These are phyloP conservation scores for Salix arbutifolia DNA, from an alignment of 345 rosid genomes.

Conservation along the genomic window DNA sequence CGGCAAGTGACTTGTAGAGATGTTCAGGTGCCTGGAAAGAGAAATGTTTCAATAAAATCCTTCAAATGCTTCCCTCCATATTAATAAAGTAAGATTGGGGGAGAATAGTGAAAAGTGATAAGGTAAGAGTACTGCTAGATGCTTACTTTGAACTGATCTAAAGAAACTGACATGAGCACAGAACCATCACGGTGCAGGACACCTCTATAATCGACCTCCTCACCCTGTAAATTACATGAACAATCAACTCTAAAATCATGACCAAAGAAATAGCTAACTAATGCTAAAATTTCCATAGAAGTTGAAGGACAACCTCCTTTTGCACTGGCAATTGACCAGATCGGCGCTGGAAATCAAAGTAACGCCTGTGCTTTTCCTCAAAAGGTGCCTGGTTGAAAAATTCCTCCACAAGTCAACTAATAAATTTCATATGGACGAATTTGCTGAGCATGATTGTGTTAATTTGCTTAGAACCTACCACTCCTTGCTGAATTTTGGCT, in stretches of 20 bases:
- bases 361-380: conserved; percentile 89
- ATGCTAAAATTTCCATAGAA: background rate
- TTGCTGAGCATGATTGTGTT: conserved; percentile 9
- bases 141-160: conserved; percentile 75
- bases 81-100: background rate
- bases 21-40: conserved; percentile 66
- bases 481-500: conserved; percentile 81
- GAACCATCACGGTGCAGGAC: conserved; percentile 98
- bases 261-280: background rate
- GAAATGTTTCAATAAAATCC: background rate
- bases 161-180: conserved; percentile 77
- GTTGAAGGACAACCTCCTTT: conserved; percentile 61
- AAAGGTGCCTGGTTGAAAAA: conserved; percentile 65
- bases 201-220: conserved; percentile 92
- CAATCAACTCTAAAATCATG: conserved; percentile 9
- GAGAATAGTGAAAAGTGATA: background rate
- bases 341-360: conserved; percentile 82
- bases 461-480: conserved; percentile 46
- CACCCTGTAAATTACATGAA: conserved; percentile 51
- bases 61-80: background rate
- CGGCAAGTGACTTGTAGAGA: conserved; percentile 85
- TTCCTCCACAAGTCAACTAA: conserved; percentile 1
- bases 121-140: conserved; percentile 1
- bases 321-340: conserved; percentile 86
- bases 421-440: conserved; percentile 4